A percentile compares a stretch with the other conserved stretches of the same genome.
Evolutionary conservation across 2,329 filamentous ascomycete species (phyloP).

Genomic region (Elsinoe fawcettii): DNA sequence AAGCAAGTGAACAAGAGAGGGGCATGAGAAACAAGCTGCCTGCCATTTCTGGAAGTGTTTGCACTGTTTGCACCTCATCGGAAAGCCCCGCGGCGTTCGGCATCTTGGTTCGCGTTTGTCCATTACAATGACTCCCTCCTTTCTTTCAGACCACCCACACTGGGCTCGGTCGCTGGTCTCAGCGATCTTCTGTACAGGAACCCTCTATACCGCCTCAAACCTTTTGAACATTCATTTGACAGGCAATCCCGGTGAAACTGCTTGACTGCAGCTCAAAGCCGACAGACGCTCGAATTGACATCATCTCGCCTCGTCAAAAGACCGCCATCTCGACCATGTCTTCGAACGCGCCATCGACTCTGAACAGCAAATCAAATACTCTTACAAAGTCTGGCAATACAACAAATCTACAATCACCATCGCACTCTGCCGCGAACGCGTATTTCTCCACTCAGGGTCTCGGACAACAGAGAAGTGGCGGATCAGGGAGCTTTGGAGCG

Average conservation of each 20-base stretch:
- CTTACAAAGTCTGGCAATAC: slow-evolving; percentile 35
- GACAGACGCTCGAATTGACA: slow-evolving; percentile 16
- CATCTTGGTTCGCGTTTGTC: slow-evolving; percentile 4
- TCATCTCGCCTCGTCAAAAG: slow-evolving; percentile 14
- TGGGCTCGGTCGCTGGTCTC: slow-evolving; percentile 8
- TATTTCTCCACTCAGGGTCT: slow-evolving; percentile 37
- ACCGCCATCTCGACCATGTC: slow-evolving; percentile 29
- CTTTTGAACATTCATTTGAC: background rate
- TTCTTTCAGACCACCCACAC: background rate
- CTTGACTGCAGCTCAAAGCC: slow-evolving; percentile 9
- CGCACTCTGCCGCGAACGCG: slow-evolving; percentile 37
- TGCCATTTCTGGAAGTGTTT: background rate
- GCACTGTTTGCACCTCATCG: background rate
- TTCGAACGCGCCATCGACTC: slow-evolving; percentile 35
- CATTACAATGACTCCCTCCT: slow-evolving; percentile 12
- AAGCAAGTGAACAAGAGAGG: no score
- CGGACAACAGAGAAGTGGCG: slow-evolving; percentile 37
- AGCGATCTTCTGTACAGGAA: slow-evolving; percentile 3
- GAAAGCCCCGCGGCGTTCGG: background rate
- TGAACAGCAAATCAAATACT: slow-evolving; percentile 28
- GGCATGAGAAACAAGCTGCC: no score
- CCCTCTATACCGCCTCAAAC: background rate
- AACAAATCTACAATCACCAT: slow-evolving; percentile 35
- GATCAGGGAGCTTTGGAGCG: slow-evolving; percentile 32
- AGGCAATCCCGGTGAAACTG: slow-evolving; percentile 5